Evolutionary conservation across 495 filamentous ascomycete species (phyloP), one percentile per base, ranked within the genome.

Genomic region (Daldinia concentrica): DNA sequence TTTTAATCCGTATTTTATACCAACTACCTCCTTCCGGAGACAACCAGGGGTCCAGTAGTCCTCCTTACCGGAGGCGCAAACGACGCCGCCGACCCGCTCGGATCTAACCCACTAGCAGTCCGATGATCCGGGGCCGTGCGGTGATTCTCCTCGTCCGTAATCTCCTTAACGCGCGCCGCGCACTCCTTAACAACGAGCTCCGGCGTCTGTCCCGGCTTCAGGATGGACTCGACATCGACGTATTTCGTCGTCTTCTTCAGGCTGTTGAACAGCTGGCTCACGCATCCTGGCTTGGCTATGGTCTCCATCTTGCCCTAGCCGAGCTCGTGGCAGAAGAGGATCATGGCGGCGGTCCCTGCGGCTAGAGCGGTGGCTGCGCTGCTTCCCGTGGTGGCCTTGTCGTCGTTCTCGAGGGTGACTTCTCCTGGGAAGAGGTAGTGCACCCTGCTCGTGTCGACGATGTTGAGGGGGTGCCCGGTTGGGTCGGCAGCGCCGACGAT

Each of bases 361-460:
- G 72, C 76, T 12, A 77, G 68, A 8, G 76, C 76, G 1, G 74
- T 75, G 1, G 74, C 76, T 9, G 69, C 74, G 15, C 69, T 73
- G 14, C 71, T 75, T 0, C 76, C 76, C 1, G 58, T 57, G 17
- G 62, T 36, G 15, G 65, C 14, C 58, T 62, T 57, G n/a, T 50
- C 50, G 65, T 62, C 34, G 48, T 60, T 58, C 37, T 71, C 64
- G 19, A 67, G 56, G 17, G 56, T 36, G 5, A 61, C 64, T 15
- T 74, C 64, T 39, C 74, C 76, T 1, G 76, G 74, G 59, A 78
- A 71, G 19, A 71, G 68, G 45, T 72, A 76, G 64, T 76, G 54
- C 32, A 76, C 66, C 24, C 65, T 68, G 4, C 59, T 64, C 9
- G 56, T 54, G 24, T 61, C 48, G 26, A 59, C 64, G 32, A 67